phyloP scores from a whole-genome alignment of 2,329 filamentous ascomycete species.

The Corniculantispora saksenae region DNA sequence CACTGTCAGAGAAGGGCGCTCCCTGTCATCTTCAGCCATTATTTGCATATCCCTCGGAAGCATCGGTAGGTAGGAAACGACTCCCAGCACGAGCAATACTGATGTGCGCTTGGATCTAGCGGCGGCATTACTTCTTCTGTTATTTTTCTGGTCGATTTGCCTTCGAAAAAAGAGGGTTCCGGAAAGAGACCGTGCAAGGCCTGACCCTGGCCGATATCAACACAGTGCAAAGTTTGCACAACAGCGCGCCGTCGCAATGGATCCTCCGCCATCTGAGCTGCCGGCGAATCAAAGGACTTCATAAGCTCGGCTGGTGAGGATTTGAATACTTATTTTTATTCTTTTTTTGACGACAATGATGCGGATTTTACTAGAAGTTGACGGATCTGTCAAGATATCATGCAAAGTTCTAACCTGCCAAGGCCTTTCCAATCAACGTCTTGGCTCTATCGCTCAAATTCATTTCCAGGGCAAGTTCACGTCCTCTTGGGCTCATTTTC shows the following conservation, averaged over 20 bases:
- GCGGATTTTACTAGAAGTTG: too few relatives aligned
- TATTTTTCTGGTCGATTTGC: background rate
- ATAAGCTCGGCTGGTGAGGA: too few relatives aligned
- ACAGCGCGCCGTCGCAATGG: too few relatives aligned
- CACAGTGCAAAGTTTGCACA: too few relatives aligned
- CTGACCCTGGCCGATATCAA: too few relatives aligned
- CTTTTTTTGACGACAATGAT: too few relatives aligned
- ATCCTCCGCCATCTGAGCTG: too few relatives aligned
- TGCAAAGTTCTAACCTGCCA: conserved; percentile 38
- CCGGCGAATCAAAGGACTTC: too few relatives aligned
- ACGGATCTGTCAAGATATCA: background rate
- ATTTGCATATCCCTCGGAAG: background rate
- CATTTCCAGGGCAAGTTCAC: conserved; percentile 65
- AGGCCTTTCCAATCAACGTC: conserved; percentile 63
- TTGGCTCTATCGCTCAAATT: conserved; percentile 63
- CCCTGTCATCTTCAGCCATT: background rate
- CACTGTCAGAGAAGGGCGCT: background rate
- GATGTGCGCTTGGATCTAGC: background rate
- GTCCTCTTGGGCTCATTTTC: conserved; percentile 69
- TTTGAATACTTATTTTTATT: too few relatives aligned
- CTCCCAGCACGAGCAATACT: too few relatives aligned
- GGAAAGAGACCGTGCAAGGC: too few relatives aligned
- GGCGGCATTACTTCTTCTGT: background rate
- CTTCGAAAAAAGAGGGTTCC: too few relatives aligned
- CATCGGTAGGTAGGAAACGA: background rate